Evolutionary conservation across 352 stramenopile species (phyloP), one percentile per base, ranked within the genome.

Genomic region (Phytophthora citricola): DNA sequence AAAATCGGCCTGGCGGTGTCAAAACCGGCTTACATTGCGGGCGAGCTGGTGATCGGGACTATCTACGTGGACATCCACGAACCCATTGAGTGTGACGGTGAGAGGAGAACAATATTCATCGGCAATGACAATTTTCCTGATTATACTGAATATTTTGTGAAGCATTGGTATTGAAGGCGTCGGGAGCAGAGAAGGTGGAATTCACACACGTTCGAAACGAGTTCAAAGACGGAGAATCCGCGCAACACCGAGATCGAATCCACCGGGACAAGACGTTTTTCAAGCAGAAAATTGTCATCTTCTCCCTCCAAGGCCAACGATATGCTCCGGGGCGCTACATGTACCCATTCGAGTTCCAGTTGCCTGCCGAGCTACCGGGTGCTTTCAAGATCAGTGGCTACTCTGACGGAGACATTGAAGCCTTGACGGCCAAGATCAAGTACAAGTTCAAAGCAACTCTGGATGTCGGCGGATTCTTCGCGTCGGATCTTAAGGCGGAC

Each of bases 381-480:
- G 67, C 63, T 9, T 89, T 88, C 69, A 69, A 76, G 29, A 67
- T 90, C 40, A 60, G 76, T 2, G 71, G 57, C n/a, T 87, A 87
- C 73, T 75, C 69, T 32, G 67, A 74, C 12, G 75, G 31, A 36
- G 31, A 36, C 10, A 36, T 36, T 36, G 31, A 36, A 12, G 31
- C 31, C 11, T 36, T 36, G 10, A 14, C 31, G 31, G 31, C 31
- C 11, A 36, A 80, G 43, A 92, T 90, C 79, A 82, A 89, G 71
- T 92, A 92, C 76, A 89, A 87, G 50, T 79, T 90, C 73, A 89
- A 90, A 58, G 81, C 75, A 3, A 89, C 83, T n/a, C 70, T 90
- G 80, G 31, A 87, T 29, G 79, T 92, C 29, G 64, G 63, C 47
- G 83, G 81, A 0, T 82, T 81, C 56, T 84, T 89, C 29, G 61